These are phyloP conservation scores for Omphalotus guepiniiformis DNA, from an alignment of 768 basidiomycete species.

Conservation along the genomic window DNA sequence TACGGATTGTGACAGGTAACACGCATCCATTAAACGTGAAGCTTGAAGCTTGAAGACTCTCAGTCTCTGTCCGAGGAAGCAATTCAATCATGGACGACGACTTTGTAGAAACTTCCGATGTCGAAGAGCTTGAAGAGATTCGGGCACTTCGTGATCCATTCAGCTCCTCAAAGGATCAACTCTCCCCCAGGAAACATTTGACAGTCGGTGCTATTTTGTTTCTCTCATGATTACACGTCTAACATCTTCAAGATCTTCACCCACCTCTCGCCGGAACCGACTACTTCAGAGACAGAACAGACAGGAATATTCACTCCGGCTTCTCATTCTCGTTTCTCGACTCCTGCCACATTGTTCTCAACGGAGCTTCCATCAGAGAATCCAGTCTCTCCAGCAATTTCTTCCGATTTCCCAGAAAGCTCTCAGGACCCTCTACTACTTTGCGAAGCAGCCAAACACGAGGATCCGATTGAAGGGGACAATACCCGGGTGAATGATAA, in stretches of 20 bases:
- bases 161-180: background rate
- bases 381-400: background rate
- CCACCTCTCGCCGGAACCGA: background rate
- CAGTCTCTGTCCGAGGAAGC: too few species aligned
- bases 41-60: too few species aligned
- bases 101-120: conserved; percentile 57
- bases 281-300: background rate
- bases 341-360: background rate
- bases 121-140: conserved; percentile 50
- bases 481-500: too few species aligned
- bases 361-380: background rate
- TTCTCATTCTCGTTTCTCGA: background rate
- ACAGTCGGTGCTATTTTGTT: background rate
- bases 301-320: background rate
- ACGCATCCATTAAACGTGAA: too few species aligned
- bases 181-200: background rate
- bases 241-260: background rate
- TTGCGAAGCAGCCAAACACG: too few species aligned
- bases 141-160: background rate
- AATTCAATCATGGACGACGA: conserved; percentile 36
- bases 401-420: background rate
- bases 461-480: too few species aligned
- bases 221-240: background rate
- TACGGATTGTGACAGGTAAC: too few species aligned
- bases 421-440: conserved; percentile 6